Evolutionary conservation across 495 filamentous ascomycete genomes (phyloP).

Genomic region (Neurospora sp.): DNA sequence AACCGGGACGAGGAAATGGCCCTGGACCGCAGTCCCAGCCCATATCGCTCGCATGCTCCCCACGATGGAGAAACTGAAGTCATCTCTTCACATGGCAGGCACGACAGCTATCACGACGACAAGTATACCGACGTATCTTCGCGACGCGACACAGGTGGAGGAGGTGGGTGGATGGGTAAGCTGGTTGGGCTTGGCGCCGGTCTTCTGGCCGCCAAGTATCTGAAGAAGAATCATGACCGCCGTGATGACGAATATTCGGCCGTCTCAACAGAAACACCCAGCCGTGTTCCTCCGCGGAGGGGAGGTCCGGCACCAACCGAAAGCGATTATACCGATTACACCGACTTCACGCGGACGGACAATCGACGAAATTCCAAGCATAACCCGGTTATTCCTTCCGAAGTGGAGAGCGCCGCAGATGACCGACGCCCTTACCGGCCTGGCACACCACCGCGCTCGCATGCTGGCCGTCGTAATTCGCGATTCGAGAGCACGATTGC

Average conservation of each 20-base stretch:
- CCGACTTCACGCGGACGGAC: constrained; percentile 21
- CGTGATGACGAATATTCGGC: constrained; percentile 51
- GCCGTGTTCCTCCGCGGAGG: constrained; percentile 26
- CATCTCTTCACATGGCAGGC: constrained; percentile 35
- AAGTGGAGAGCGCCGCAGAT: constrained; percentile 30
- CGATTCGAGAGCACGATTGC: constrained; percentile 30
- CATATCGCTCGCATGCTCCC: constrained; percentile 17
- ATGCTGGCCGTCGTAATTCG: constrained; percentile 23
- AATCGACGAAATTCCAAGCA: constrained; percentile 26
- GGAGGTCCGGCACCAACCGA: constrained; percentile 25
- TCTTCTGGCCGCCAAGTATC: constrained; percentile 52
- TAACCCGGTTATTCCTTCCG: constrained; percentile 27
- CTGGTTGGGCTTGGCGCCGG: constrained; percentile 58
- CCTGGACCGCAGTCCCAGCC: constrained; percentile 23
- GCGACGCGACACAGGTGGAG: constrained; percentile 17
- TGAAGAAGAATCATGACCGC: constrained; percentile 48
- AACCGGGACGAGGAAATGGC: constrained; percentile 27
- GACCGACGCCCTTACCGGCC: constrained; percentile 21
- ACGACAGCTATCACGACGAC: constrained; percentile 48
- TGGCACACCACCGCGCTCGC: constrained; percentile 33
- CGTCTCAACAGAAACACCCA: constrained; percentile 43
- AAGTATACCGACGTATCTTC: constrained; percentile 40
- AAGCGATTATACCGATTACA: constrained; percentile 40
- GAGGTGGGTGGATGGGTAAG: constrained; percentile 52
- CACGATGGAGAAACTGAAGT: constrained; percentile 34